These are phyloP conservation scores for Polychytrium aggregatum DNA, from an alignment of 192 early-diverging fungal species.

Conservation along the genomic window DNA sequence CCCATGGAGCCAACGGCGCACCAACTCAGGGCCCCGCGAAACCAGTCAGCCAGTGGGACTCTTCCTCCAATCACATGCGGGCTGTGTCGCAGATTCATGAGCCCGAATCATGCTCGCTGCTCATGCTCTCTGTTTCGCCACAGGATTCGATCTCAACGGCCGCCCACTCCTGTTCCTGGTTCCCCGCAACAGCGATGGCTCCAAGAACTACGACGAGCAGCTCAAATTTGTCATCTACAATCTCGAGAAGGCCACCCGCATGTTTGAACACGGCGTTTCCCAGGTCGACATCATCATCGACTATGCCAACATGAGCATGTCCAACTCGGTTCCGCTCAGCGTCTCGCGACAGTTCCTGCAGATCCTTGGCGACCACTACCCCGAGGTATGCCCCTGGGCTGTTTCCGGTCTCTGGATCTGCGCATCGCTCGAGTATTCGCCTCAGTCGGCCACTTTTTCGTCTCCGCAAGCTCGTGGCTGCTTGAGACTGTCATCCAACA, in stretches of 20 bases:
- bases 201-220: slow-evolving; percentile 57
- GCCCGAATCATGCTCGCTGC: neutral
- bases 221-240: slow-evolving; percentile 73
- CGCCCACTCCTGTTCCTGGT: slow-evolving; percentile 6
- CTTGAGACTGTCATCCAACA: too few species aligned
- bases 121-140: slow-evolving; percentile 36
- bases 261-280: slow-evolving; percentile 64
- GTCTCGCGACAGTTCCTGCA: slow-evolving; percentile 48
- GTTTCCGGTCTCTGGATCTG: too few species aligned
- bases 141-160: slow-evolving; percentile 1
- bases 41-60: too few species aligned
- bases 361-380: slow-evolving; percentile 79
- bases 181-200: slow-evolving; percentile 53
- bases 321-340: slow-evolving; percentile 45
- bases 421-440: too few species aligned
- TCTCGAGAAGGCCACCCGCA: slow-evolving; percentile 61
- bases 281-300: slow-evolving; percentile 73
- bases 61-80: too few species aligned
- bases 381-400: slow-evolving; percentile 76
- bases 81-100: neutral
- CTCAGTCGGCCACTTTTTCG: too few species aligned
- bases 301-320: slow-evolving; percentile 60
- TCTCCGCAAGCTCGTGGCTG: too few species aligned
- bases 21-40: too few species aligned
- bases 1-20: too few species aligned